Base-by-base conservation (phyloP, 2,329 filamentous ascomycete genomes). In the Trichoderma brevicompactum region DNA sequence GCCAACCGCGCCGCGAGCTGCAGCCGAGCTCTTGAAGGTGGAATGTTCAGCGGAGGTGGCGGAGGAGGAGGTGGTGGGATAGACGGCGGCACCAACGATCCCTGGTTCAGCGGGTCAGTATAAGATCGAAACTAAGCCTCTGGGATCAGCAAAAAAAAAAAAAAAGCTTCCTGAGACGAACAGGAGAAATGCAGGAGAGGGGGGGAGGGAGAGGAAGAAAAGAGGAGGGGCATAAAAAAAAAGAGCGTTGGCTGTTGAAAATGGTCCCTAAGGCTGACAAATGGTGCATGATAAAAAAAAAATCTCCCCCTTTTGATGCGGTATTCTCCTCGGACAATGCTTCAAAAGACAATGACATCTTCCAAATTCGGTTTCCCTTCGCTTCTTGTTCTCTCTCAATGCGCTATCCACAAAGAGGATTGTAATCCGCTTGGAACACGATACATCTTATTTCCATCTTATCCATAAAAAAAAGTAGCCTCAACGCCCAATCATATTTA, bases 1-100 rank as follows among this genome's bases (percentile, higher is more conserved):
- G 92, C 87, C 72, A 98, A 83, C 12, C 94, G 88, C 12, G 92
- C 91, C n/a, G 93, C 94, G n/a, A 98, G 85, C 76, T 96, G 92
- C 64, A 92, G 84, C 58, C 94, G 88, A 7, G 94, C 94, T 60
- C 94, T 88, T 7, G 92, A 96, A 2, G 94, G 94, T 0, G 91
- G 89, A 41, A 94, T 88, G 75, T 94, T 95, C 72, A 97, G 82
- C 12, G 93, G 92, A 38, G 91, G 89, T 23, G 88, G 91, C n/a
- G 90, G 89, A 1, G 87, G 84, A 2, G 83, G 84, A 2, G 86
- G 86, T 7, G 86, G 85, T 2, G 78, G 84, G 54, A 87, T 83
- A 12, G 85, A 86, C 2, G 85, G 87, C 53, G 84, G 86, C 65
- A 83, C 82, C 70, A 86, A 76, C 28, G 83, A 82, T 46, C 72